Evolutionary conservation across 139 green algal genomes (phyloP).

Genomic region (Chlamydomonas eustigma): DNA sequence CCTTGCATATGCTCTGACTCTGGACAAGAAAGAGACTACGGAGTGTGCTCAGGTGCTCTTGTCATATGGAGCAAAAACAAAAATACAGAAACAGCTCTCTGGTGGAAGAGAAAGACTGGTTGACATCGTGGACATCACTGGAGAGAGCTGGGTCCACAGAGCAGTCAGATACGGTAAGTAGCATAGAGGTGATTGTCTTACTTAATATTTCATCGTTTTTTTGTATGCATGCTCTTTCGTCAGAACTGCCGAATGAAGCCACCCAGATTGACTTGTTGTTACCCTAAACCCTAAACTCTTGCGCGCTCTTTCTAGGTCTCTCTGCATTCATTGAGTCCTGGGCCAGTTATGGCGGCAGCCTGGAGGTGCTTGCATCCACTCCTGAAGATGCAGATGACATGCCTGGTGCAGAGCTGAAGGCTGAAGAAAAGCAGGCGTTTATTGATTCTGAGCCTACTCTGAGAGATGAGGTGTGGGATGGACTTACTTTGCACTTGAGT

Average conservation of each 20-base stretch:
- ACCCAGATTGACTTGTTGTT: no score
- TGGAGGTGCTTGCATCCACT: slow-evolving; percentile 13
- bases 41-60: slow-evolving; percentile 17
- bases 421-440: slow-evolving; percentile 12
- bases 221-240: no score
- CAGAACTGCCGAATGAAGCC: no score
- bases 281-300: no score
- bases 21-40: slow-evolving; percentile 19
- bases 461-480: slow-evolving; percentile 9
- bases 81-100: background rate
- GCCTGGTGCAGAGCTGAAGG: slow-evolving; percentile 20
- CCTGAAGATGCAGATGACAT: slow-evolving; percentile 26
- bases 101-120: background rate
- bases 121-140: slow-evolving; percentile 16
- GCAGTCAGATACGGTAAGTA: slow-evolving; percentile 29
- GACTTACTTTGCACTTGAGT: no score
- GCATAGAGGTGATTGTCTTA: background rate
- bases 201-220: no score
- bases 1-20: slow-evolving; percentile 8
- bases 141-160: slow-evolving; percentile 24
- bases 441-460: slow-evolving; percentile 11
- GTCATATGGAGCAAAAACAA: background rate
- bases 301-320: background rate
- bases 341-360: background rate
- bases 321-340: background rate